Percentiles rank a stretch among this genome's conserved stretches.
Conservation (phyloP, 2,329 filamentous ascomycete species). For the Hypoxylon sp. region DNA sequence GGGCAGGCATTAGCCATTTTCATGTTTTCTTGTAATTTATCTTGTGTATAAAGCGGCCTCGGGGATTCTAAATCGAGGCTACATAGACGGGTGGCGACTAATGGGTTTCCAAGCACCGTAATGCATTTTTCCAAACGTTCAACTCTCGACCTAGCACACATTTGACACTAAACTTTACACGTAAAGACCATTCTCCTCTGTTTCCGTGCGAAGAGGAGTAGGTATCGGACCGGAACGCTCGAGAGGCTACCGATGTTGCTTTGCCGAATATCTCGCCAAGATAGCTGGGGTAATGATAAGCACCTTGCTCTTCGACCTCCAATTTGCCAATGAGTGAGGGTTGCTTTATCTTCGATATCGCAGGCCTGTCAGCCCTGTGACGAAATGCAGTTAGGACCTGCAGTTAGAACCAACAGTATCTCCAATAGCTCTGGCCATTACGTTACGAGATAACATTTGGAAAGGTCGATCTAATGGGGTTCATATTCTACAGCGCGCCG, state of each 20-base stretch:
- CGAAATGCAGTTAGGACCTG: constrained; percentile 25
- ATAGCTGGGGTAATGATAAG: constrained; percentile 44
- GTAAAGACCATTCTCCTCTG: neutral
- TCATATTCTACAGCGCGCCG: constrained; percentile 18
- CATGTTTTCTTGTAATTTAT: constrained; percentile 51
- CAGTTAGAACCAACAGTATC: constrained; percentile 27
- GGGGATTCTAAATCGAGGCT: constrained; percentile 48
- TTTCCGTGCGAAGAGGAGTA: constrained; percentile 24
- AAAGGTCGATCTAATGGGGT: constrained; percentile 7
- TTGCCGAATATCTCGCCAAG: constrained; percentile 23
- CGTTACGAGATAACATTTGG: constrained; percentile 9
- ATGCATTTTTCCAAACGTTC: constrained; percentile 47
- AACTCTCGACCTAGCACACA: neutral
- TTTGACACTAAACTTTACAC: constrained; percentile 6
- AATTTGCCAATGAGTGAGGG: constrained; percentile 34
- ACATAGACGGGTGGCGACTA: constrained; percentile 49
- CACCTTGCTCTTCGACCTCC: constrained; percentile 19
- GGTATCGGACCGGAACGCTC: constrained; percentile 16
- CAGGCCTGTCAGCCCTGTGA: constrained; percentile 32
- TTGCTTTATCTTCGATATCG: constrained; percentile 38
- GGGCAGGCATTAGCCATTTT: constrained; percentile 42
- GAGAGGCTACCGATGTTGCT: constrained; percentile 7
- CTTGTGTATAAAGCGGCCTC: constrained; percentile 54
- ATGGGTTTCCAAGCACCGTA: constrained; percentile 42
- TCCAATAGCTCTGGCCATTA: constrained; percentile 11